Evolutionary conservation across 345 rosid species (phyloP), one percentile per base, ranked within the genome.

Genomic region (Garcia nutans): DNA sequence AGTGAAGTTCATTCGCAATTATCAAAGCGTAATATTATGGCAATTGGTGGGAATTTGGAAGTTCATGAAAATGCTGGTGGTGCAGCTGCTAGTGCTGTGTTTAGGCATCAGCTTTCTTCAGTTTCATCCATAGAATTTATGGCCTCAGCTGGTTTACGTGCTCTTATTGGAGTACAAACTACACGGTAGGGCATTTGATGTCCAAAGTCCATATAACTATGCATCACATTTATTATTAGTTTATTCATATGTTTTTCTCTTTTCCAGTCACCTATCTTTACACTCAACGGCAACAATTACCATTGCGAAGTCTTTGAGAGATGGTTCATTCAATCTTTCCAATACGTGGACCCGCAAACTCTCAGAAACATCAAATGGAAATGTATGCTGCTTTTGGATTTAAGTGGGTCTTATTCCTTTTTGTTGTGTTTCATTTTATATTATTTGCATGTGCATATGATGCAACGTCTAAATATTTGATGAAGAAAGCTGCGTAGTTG

Each of bases 291-390:
- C 98, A 16, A 89, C 91, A 75, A 84, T 90, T 81, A 80, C 87
- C 70, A 79, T 93, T 65, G 84, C 93, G 24, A 90, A 91, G 89
- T 92, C 99, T 83, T 82, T 92, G 81, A 85, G 75, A 72, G 94
- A 96, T 86, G 95, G 97, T 49, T 93, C 98, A n/a, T 82, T 92
- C 63, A 96, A 92, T 87, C 97, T 96, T 76, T 87, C 97, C 72
- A 96, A 96, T 84, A 77, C 84, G 1, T 93, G 98, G 97, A 92
- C 96, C 37, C 96, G 97, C 17, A 93, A 89, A 84, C 96, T 96
- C 70, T 92, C 97, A 37, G 93, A 89, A 71, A 88, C 92, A 74
- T 75, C 97, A 42, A 88, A 83, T 71, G 99, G 97, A 85, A 90
- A 92, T 85, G 99, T 93, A 87, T 74, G 87, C 71, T 83, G 65